A percentile compares a stretch with the other conserved stretches of the same genome.
Conservation (phyloP, 1,139 yeast species). For the Magnusiomyces suaveolens region DNA sequence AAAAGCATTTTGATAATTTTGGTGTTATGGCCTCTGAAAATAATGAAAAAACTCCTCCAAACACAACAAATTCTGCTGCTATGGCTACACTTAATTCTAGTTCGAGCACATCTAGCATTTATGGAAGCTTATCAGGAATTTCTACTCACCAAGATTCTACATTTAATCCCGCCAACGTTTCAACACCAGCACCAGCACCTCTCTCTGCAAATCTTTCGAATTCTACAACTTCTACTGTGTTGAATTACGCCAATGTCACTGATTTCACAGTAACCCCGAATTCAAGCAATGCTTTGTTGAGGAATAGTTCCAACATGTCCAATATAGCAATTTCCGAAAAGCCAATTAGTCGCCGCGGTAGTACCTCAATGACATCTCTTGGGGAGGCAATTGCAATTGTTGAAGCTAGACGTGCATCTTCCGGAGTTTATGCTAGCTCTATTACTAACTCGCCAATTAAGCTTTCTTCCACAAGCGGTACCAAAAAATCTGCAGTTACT, state of each 20-base stretch:
- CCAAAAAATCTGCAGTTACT: background rate
- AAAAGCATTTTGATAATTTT: background rate
- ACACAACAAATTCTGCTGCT: constrained; percentile 20
- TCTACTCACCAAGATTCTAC: background rate
- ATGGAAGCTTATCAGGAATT: background rate
- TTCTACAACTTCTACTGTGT: background rate
- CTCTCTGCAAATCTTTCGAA: background rate
- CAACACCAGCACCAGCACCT: background rate
- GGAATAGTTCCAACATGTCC: no score
- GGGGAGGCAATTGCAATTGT: constrained; percentile 25
- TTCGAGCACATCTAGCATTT: background rate
- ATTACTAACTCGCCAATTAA: background rate
- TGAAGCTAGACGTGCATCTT: constrained; percentile 24
- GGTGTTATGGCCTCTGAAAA: background rate
- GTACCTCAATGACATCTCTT: constrained; percentile 20
- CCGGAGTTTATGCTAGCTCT: constrained; percentile 13
- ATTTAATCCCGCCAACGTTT: background rate
- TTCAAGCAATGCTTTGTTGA: background rate
- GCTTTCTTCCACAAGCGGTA: background rate
- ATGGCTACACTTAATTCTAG: constrained; percentile 14
- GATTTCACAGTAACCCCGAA: constrained; percentile 4
- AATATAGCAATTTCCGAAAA: constrained; percentile 2
- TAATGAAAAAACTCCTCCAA: background rate
- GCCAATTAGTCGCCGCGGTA: constrained; percentile 11
- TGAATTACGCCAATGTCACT: background rate